Evolutionary conservation across 495 filamentous ascomycete genomes (phyloP).

Genomic region (Hypoxylon rickii): DNA sequence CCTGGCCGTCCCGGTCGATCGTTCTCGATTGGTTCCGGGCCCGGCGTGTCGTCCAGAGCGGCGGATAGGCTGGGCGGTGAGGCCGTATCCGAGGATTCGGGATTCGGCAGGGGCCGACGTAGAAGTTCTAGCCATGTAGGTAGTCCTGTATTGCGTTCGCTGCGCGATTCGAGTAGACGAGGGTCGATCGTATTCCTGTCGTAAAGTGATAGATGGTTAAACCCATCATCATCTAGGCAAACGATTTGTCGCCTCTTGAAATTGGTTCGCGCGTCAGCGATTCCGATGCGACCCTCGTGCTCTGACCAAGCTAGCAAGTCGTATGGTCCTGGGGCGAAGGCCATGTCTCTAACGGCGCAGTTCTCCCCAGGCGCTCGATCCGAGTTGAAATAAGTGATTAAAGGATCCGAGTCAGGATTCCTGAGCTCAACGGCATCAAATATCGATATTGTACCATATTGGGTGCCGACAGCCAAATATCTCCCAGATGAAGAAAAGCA

Average conservation of each 20-base stretch:
- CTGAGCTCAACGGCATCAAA: slow-evolving; percentile 49
- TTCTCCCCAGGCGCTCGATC: slow-evolving; percentile 62
- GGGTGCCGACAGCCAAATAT: slow-evolving; percentile 60
- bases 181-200: slow-evolving; percentile 57
- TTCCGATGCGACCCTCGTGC: slow-evolving; percentile 78
- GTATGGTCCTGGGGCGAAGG: slow-evolving; percentile 86
- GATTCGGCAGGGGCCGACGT: slow-evolving; percentile 28
- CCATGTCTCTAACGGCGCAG: slow-evolving; percentile 88
- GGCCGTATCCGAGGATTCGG: slow-evolving; percentile 29
- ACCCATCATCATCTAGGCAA: slow-evolving; percentile 62
- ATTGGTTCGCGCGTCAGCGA: slow-evolving; percentile 80
- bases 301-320: slow-evolving; percentile 95
- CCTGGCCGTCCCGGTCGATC: slow-evolving; percentile 51
- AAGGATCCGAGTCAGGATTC: slow-evolving; percentile 42
- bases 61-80: slow-evolving; percentile 44
- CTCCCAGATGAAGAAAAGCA: slow-evolving; percentile 57
- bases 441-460: slow-evolving; percentile 60
- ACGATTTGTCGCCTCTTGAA: slow-evolving; percentile 78
- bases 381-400: slow-evolving; percentile 55
- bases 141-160: slow-evolving; percentile 37
- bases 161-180: slow-evolving; percentile 47
- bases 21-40: slow-evolving; percentile 53
- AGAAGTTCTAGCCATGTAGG: slow-evolving; percentile 36
- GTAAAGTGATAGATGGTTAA: slow-evolving; percentile 50
- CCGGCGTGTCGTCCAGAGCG: slow-evolving; percentile 50